Conservation (phyloP, 139 green algal genomes). For the Asterochloris erici region DNA sequence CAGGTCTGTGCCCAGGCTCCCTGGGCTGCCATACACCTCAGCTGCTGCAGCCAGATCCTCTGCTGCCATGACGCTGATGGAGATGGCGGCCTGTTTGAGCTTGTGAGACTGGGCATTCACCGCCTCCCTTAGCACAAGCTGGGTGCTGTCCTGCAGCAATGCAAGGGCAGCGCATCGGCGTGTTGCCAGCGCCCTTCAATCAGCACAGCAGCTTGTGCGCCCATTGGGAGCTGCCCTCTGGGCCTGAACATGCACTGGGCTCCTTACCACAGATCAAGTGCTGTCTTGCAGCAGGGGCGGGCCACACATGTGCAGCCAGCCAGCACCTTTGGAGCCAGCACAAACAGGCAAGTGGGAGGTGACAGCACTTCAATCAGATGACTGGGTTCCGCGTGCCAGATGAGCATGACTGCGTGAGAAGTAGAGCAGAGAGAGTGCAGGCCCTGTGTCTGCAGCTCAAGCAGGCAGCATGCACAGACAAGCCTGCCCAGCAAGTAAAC, state of each 20-base stretch:
- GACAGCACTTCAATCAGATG: not conserved
- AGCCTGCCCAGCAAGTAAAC: not conserved
- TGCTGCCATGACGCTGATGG: not conserved
- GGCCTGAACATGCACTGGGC: too few species aligned
- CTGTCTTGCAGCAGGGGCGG: too few species aligned
- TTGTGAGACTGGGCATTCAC: constrained; percentile 1
- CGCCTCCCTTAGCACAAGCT: constrained; percentile 11
- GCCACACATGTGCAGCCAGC: too few species aligned
- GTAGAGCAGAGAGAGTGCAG: not conserved
- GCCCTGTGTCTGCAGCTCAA: not conserved
- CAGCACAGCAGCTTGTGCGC: not conserved
- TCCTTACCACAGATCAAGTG: too few species aligned
- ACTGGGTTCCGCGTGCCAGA: not conserved
- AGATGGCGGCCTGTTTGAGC: not conserved
- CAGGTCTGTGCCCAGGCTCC: not conserved
- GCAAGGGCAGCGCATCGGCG: not conserved
- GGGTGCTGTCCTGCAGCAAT: constrained; percentile 22
- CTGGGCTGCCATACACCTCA: constrained; percentile 2
- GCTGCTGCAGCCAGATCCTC: constrained; percentile 13
- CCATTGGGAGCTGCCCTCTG: not conserved
- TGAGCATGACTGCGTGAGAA: not conserved
- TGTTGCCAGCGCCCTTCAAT: not conserved
- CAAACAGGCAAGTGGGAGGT: not conserved
- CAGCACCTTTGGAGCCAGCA: too few species aligned
- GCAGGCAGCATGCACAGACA: not conserved